Evolutionary conservation across 2,329 filamentous ascomycete species (phyloP).

Genomic region (Trichoderma asperellum): DNA sequence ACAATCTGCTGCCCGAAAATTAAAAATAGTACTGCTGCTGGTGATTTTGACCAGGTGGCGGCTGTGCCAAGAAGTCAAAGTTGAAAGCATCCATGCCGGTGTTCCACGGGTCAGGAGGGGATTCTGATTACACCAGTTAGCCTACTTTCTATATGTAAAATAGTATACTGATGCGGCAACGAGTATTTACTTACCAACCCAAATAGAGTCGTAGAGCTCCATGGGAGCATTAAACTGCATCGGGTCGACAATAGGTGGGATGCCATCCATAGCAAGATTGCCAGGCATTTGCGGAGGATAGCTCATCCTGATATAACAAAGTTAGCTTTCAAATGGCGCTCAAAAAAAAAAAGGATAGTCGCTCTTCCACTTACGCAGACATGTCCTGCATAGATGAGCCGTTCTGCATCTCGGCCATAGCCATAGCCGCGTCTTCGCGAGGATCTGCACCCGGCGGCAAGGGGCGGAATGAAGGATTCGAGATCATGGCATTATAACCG

Average conservation of each 20-base stretch:
- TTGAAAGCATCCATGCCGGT: slow-evolving; percentile 58
- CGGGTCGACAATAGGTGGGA: slow-evolving; percentile 58
- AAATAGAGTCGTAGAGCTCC: slow-evolving; percentile 70
- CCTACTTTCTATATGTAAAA: neutral
- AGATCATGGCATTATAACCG: slow-evolving; percentile 33
- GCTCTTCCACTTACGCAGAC: slow-evolving; percentile 41
- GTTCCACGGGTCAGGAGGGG: slow-evolving; percentile 61
- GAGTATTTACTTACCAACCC: slow-evolving; percentile 59
- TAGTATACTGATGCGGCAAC: neutral
- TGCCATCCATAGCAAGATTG: slow-evolving; percentile 47
- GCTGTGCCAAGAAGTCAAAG: slow-evolving; percentile 64
- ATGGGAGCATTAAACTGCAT: slow-evolving; percentile 66
- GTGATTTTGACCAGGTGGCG: slow-evolving; percentile 60
- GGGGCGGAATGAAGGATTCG: slow-evolving; percentile 34
- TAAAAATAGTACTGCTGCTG: slow-evolving; percentile 66
- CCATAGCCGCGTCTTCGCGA: slow-evolving; percentile 64
- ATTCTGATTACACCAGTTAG: slow-evolving; percentile 49
- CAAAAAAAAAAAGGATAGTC: slow-evolving; percentile 22
- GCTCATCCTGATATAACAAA: slow-evolving; percentile 1
- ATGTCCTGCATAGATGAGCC: slow-evolving; percentile 55
- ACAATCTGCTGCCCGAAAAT: neutral
- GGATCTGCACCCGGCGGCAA: slow-evolving; percentile 47
- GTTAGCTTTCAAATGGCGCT: slow-evolving; percentile 24
- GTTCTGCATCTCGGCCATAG: slow-evolving; percentile 69
- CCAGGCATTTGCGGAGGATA: slow-evolving; percentile 43